A percentile compares a stretch with the other conserved stretches of the same genome.
phyloP scores from a whole-genome alignment of 345 rosid genomes.

The Abelmoschus esculentus region DNA sequence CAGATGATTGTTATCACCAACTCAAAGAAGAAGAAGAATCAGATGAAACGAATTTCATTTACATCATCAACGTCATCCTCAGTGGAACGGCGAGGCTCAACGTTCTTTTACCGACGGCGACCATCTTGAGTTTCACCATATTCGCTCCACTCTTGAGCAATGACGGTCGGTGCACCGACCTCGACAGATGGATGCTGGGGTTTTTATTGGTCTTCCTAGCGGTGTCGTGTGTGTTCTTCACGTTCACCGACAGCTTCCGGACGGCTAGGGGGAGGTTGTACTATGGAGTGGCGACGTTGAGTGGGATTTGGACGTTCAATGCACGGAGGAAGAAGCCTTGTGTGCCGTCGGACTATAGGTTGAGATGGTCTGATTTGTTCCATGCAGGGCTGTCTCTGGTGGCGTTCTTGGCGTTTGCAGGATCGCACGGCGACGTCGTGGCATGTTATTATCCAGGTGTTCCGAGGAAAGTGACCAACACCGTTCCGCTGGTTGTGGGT shows the following conservation, averaged over 20 bases:
- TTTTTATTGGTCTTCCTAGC: conserved; percentile 23
- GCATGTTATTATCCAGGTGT: conserved; percentile 36
- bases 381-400: conserved; percentile 34
- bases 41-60: conserved; percentile 30
- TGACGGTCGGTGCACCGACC: conserved; percentile 31
- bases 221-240: conserved; percentile 35
- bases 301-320: conserved; percentile 41
- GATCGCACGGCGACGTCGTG: conserved; percentile 33
- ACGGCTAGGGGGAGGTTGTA: conserved; percentile 32
- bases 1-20: conserved; percentile 10
- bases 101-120: conserved; percentile 43
- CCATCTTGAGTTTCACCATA: conserved; percentile 44
- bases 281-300: conserved; percentile 39
- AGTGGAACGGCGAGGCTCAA: conserved; percentile 47
- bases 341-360: conserved; percentile 30
- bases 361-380: conserved; percentile 38
- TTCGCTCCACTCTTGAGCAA: conserved; percentile 45
- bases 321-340: conserved; percentile 36
- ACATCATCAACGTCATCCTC: conserved; percentile 34
- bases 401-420: conserved; percentile 35
- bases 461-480: conserved; percentile 33
- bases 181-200: conserved; percentile 37
- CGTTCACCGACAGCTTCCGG: conserved; percentile 40
- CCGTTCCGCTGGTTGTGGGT: conserved; percentile 33
- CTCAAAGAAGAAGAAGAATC: conserved; percentile 22